Conservation (phyloP, 495 filamentous ascomycete species). For the Penicillium paradoxum region DNA sequence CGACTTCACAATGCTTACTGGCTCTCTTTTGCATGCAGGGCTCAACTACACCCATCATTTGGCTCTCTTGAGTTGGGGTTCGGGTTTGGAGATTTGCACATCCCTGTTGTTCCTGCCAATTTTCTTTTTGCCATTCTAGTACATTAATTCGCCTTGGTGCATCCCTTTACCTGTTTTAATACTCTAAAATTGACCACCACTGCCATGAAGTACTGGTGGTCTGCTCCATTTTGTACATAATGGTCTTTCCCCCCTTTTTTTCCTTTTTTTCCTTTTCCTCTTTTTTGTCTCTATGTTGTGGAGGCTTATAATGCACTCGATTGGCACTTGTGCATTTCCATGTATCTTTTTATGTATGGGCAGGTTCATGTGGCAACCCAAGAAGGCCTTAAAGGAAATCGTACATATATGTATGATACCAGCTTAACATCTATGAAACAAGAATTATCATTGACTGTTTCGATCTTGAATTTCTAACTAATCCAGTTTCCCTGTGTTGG, state of each 20-base stretch:
- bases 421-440: not conserved
- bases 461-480: too few species aligned
- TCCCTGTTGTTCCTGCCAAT: not conserved
- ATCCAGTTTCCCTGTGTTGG: not conserved
- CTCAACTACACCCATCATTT: not conserved
- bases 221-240: constrained; percentile 6
- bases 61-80: not conserved
- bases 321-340: not conserved
- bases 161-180: constrained; percentile 5
- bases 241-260: not conserved
- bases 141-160: not conserved
- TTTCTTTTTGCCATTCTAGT: not conserved
- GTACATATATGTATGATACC: constrained; percentile 1
- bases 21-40: too few species aligned
- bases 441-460: not conserved
- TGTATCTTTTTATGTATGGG: not conserved
- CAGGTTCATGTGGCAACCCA: not conserved
- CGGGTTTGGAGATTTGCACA: not conserved
- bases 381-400: not conserved
- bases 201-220: not conserved
- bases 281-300: not conserved
- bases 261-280: too few species aligned
- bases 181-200: not conserved
- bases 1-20: not conserved
- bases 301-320: not conserved